A percentile compares a stretch with the other conserved stretches of the same genome.
Conservation (phyloP, 129 eudicot genomes). For the Chrysanthemum lavandulifolium region DNA sequence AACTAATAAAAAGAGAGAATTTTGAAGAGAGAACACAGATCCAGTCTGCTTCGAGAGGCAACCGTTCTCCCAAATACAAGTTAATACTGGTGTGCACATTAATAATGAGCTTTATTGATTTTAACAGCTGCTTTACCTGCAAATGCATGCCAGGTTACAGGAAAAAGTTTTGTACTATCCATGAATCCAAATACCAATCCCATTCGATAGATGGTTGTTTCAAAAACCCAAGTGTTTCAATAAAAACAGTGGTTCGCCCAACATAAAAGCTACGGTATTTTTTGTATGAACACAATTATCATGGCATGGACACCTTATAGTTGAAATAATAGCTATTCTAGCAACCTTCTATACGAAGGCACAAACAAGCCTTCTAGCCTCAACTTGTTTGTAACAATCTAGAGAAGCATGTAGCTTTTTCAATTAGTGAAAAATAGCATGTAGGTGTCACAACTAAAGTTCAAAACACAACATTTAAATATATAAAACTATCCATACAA, state of each 20-base stretch:
- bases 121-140: background rate
- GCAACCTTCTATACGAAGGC: background rate
- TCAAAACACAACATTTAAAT: background rate
- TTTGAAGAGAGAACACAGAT: background rate
- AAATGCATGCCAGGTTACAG: background rate
- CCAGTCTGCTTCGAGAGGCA: too few relatives aligned
- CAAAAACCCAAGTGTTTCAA: background rate
- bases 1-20: background rate
- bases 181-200: conserved; percentile 5
- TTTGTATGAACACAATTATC: background rate
- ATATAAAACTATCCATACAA: too few relatives aligned
- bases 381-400: too few relatives aligned
- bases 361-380: too few relatives aligned
- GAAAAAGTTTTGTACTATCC: background rate
- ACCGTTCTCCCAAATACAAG: too few relatives aligned
- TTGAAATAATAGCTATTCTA: background rate
- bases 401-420: too few relatives aligned
- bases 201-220: background rate
- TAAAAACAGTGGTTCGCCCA: background rate
- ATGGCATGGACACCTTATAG: background rate
- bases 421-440: too few relatives aligned
- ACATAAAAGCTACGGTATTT: background rate
- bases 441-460: background rate
- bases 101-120: background rate
- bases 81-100: background rate